These are phyloP conservation scores for Fusarium denticulatum DNA, from an alignment of 2,329 filamentous ascomycete genomes.

Conservation along the genomic window DNA sequence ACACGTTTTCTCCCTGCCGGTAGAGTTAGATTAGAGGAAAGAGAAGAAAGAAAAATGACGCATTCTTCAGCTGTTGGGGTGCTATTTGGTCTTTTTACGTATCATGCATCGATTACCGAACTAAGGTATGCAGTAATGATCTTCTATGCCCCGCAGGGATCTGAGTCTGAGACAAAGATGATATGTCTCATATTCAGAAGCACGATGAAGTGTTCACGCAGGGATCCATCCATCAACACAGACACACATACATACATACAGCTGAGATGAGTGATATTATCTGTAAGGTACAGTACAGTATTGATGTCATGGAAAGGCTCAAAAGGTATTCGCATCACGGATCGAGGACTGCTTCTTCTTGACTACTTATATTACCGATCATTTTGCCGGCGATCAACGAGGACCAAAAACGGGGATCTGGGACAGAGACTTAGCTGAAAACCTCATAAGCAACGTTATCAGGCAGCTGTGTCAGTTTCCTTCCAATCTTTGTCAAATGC, in stretches of 20 bases:
- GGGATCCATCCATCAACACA: neutral
- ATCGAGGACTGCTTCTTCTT: neutral
- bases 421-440: neutral
- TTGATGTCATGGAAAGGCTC: too few relatives aligned
- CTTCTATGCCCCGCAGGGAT: neutral
- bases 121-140: neutral
- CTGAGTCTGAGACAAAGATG: neutral
- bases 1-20: neutral
- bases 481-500: neutral
- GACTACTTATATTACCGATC: neutral
- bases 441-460: neutral
- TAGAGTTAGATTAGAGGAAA: neutral
- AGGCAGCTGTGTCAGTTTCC: neutral
- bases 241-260: neutral
- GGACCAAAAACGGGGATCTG: neutral
- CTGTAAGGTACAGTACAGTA: neutral
- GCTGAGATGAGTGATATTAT: neutral
- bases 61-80: neutral
- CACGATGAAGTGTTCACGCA: neutral
- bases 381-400: neutral
- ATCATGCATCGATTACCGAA: neutral
- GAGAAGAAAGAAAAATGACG: neutral
- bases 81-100: neutral
- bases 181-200: neutral
- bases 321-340: too few relatives aligned